Conservation (phyloP, 345 rosid genomes). For the Euphorbia pulcherrima region DNA sequence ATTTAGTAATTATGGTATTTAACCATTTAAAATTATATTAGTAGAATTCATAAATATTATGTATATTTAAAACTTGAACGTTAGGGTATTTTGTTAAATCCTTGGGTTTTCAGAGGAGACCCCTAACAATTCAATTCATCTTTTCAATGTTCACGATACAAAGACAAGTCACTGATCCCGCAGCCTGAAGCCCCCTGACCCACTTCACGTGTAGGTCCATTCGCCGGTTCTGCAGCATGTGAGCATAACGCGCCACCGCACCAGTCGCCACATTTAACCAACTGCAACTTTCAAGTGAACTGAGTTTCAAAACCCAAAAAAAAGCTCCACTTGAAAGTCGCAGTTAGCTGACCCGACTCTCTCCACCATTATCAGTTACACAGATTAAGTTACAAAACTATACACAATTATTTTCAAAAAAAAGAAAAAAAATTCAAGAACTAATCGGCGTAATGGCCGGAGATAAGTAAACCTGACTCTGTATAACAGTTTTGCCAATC, state of each 20-base stretch:
- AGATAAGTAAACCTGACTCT: slow-evolving; percentile 70
- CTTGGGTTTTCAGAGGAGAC: no score
- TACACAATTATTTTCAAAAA: not conserved
- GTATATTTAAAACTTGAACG: no score
- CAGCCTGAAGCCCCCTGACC: slow-evolving; percentile 1
- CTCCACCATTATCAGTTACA: not conserved
- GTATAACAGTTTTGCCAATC: slow-evolving; percentile 61
- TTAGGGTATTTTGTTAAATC: no score
- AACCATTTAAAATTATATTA: no score
- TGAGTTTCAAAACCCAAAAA: not conserved
- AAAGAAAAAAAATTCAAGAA: slow-evolving; percentile 13
- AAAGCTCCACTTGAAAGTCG: slow-evolving; percentile 16
- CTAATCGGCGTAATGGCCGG: slow-evolving; percentile 42
- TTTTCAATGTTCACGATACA: no score
- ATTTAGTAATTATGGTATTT: no score
- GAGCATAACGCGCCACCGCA: slow-evolving; percentile 20
- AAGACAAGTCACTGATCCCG: slow-evolving; percentile 9
- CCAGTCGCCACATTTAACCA: slow-evolving; percentile 7
- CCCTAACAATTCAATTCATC: no score
- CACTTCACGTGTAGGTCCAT: slow-evolving; percentile 14
- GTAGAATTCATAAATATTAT: no score
- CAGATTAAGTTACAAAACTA: slow-evolving; percentile 14
- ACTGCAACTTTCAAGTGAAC: slow-evolving; percentile 23
- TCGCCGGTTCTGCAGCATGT: not conserved
- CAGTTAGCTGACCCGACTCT: slow-evolving; percentile 2